Evolutionary conservation across 78 protist genomes (phyloP), one percentile per base, ranked within the genome.

Genomic region (Pelomyxa schiedti): DNA sequence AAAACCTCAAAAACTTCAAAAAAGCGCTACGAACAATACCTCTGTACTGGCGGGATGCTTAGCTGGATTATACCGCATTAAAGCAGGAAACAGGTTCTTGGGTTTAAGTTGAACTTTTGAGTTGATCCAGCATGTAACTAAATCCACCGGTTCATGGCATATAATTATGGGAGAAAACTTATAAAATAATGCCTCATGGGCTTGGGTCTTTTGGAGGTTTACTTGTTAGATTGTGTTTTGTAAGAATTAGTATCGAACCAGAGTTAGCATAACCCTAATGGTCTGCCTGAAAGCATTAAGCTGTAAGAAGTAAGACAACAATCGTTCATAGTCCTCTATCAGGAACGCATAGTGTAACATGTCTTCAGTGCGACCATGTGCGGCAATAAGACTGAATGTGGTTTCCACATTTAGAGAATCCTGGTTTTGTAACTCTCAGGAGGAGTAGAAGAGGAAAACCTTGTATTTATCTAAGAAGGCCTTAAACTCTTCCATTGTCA

Each of bases 351-450:
- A 94, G 77, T 37, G 86, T 26, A 94, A 67, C 42, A 89, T 22
- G 29, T 86, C 96, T 22, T 88, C 93, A 36, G 88, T 71, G 4
- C 86, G 80, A 16, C 95, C 97, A 72, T 90, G 94, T 70, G 87
- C 73, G 66, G 80, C 41, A 37, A 94, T 90, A 41, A 92, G 87
- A 35, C 86, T 66, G 82, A 76, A 94, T 4, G 86, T 81, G 28
- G 94, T 93, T 1, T 80, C 69, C 16, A 42, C 81, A 8, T 92
- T 74, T 29, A 86, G 74, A n/a, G 40, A 41, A 8, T 78, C 77
- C 75, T 67, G 63, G 67, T 77, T 69, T 68, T 85, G 53, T 30
- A n/a, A n/a, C n/a, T n/a, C n/a, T n/a, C n/a, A n/a, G n/a, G n/a
- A n/a, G n/a, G n/a, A n/a, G n/a, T n/a, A n/a, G n/a, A n/a, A 58